Base-by-base conservation (phyloP, 345 rosid species). In the Camelina laxa region DNA sequence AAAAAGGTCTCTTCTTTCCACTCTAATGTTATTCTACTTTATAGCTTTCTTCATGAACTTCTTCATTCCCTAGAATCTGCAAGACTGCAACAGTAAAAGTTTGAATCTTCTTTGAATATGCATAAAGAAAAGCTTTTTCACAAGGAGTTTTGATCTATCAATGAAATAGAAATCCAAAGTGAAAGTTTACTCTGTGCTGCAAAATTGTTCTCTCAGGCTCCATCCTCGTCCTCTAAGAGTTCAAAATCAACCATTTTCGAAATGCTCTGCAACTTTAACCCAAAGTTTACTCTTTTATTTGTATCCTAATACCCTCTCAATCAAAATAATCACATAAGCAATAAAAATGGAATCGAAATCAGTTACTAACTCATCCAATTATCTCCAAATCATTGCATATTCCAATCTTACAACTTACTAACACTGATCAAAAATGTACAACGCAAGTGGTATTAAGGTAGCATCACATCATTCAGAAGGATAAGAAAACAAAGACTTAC, bases 1-100 rank as follows among this genome's bases (percentile, higher is more conserved):
- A 4, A 21, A 39, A 70, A 44, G 13, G 22, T 27, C 9, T 71
- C 51, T 71, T 60, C 67, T 36, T 48, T 48, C 51, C 39, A 69
- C 54, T 11, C 50, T 58, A 33, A 7, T 54, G 33, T 24, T 30
- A 42, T 27, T 56, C 9, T 55, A 6, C n/a, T 54, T 36, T 53
- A 4, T 21, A 38, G 61, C 15, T 45, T 64, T 10, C 51, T 47
- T 45, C 24, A 19, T 65, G 12, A 47, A 2, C 39, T 45, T 15
- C 69, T 17, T 30, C 69, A 5, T 4, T 65, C 47, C 21, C 36
- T 36, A 36, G 21, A 36, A 67, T 16, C n/a, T 51, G 35, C 15
- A 66, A 36, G 21, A 17, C 12, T 14, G 30, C 30, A 27, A 27
- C 30, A 27, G 4, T 27, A 27, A 50, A 20, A 9, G 14, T 17